Conservation (phyloP, 306 rosid genomes). For the Fragaria nilgerrensis region DNA sequence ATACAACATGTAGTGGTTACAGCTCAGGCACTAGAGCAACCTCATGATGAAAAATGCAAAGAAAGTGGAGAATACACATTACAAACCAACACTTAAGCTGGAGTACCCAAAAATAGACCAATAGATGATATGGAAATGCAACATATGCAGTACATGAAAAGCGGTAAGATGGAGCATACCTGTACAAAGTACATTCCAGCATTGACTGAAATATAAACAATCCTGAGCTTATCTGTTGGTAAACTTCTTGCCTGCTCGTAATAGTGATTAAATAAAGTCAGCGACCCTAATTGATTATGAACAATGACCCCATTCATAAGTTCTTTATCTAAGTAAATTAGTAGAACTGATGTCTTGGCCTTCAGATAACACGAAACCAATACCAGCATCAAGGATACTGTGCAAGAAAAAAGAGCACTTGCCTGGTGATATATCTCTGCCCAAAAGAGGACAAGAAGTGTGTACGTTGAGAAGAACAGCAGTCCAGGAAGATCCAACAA, state of each 20-base stretch:
- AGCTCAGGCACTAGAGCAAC: background rate
- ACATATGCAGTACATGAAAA: slow-evolving; percentile 8
- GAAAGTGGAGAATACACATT: background rate
- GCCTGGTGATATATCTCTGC: slow-evolving; percentile 99
- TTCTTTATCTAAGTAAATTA: background rate
- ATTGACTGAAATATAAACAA: slow-evolving; percentile 64
- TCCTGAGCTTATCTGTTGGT: slow-evolving; percentile 80
- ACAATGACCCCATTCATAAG: background rate
- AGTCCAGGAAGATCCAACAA: slow-evolving; percentile 85
- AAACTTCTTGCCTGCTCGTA: slow-evolving; percentile 81
- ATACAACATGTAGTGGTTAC: background rate
- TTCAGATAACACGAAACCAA: background rate
- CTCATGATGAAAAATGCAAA: slow-evolving; percentile 8
- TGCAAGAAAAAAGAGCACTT: slow-evolving; percentile 26
- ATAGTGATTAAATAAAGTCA: background rate
- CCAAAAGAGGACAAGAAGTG: slow-evolving; percentile 94
- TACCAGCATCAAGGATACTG: background rate
- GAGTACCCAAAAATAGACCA: slow-evolving; percentile 1
- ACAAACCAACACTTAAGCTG: background rate
- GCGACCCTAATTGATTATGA: background rate
- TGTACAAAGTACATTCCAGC: slow-evolving; percentile 67
- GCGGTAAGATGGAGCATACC: slow-evolving; percentile 43
- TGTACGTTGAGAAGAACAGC: slow-evolving; percentile 85
- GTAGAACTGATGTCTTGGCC: background rate
- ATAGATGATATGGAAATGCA: background rate